Evolutionary conservation across 179 eudicot species (phyloP).

Genomic region (Patellifolia procumbens): DNA sequence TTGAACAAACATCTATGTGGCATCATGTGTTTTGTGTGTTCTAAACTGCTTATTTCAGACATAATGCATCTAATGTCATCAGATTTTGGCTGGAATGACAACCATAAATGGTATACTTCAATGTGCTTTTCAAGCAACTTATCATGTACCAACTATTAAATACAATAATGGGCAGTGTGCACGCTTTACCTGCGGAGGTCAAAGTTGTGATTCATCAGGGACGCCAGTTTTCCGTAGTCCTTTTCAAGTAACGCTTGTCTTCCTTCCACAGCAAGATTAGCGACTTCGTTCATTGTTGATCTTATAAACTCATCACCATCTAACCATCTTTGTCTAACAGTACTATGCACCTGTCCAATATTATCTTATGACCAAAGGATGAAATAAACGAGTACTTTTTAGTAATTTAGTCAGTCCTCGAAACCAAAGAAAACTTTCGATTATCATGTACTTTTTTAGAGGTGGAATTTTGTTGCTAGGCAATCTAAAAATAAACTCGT

Average conservation of each 20-base stretch:
- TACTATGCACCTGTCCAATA: constrained; percentile 71
- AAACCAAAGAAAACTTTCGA: not conserved
- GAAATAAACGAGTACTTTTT: not conserved
- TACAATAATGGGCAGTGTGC: not conserved
- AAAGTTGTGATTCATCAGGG: constrained; percentile 82
- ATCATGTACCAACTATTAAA: not conserved
- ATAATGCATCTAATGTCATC: not conserved
- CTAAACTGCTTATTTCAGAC: not conserved
- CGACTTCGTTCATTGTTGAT: constrained; percentile 74
- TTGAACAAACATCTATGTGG: not conserved
- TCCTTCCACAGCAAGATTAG: constrained; percentile 74
- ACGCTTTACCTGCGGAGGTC: constrained; percentile 71
- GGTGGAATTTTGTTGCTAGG: too few relatives aligned
- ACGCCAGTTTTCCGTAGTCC: constrained; percentile 63
- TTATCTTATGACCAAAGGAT: not conserved
- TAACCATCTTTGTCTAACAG: constrained; percentile 83
- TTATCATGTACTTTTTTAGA: too few relatives aligned
- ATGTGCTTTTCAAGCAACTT: not conserved
- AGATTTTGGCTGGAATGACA: not conserved
- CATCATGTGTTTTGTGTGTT: not conserved
- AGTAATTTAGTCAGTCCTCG: not conserved
- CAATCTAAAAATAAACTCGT: not conserved
- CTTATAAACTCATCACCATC: constrained; percentile 74
- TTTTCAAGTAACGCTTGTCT: constrained; percentile 54
- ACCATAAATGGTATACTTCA: not conserved